A percentile compares a stretch with the other conserved stretches of the same genome.
These are phyloP conservation scores for Neostapfia colusana DNA, from an alignment of 176 grass and related monocot genomes.

Conservation along the genomic window DNA sequence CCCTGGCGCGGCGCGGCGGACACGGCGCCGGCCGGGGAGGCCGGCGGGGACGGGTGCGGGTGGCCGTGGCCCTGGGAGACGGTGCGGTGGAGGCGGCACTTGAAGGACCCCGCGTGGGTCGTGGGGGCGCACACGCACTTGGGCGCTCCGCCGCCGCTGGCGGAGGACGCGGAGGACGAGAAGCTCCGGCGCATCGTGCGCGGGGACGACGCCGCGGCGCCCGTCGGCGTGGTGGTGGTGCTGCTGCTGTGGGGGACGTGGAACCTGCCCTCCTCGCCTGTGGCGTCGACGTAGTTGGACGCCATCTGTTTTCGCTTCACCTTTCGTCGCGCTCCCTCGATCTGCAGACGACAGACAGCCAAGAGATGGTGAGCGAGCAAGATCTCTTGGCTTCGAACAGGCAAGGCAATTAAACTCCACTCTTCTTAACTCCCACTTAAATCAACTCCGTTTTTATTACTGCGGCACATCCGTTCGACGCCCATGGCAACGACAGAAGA, in stretches of 20 bases:
- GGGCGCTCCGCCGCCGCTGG: constrained; percentile 35
- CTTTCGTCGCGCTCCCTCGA: neutral
- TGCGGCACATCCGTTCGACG: no score
- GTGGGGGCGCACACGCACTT: constrained; percentile 84
- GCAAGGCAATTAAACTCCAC: no score
- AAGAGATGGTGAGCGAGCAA: neutral
- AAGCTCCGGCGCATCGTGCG: constrained; percentile 41
- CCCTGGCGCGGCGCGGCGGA: no score
- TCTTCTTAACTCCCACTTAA: neutral
- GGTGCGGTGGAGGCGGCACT: constrained; percentile 88
- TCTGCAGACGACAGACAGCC: constrained; percentile 1
- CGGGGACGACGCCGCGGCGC: constrained; percentile 47
- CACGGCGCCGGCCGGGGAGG: constrained; percentile 14
- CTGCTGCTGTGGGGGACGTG: constrained; percentile 37
- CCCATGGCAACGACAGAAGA: no score
- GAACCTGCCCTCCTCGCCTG: constrained; percentile 55
- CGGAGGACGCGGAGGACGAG: constrained; percentile 42
- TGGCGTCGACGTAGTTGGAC: constrained; percentile 61
- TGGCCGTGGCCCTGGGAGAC: constrained; percentile 50
- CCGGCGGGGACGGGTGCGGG: constrained; percentile 30
- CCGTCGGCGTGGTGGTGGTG: constrained; percentile 41
- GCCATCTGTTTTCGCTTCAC: constrained; percentile 55
- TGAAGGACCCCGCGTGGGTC: constrained; percentile 74
- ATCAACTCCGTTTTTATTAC: neutral
- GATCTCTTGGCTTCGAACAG: neutral